Conservation (phyloP, 768 basidiomycete genomes). For the Serendipita sp. region DNA sequence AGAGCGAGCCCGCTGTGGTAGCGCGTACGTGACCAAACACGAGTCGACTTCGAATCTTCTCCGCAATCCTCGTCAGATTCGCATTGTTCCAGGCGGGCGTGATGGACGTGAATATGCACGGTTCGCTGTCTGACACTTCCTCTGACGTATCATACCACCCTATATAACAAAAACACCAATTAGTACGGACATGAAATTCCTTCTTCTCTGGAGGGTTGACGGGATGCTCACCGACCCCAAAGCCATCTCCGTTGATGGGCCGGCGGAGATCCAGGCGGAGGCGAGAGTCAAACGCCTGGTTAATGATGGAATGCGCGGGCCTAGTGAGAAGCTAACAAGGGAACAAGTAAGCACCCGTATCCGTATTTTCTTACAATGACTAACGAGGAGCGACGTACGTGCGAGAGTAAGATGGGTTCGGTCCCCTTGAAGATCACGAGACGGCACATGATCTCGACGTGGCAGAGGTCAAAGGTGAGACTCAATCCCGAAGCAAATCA, state of each 20-base stretch:
- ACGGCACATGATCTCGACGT: constrained; percentile 46
- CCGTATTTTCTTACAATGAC: too few relatives aligned
- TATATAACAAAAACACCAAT: constrained; percentile 21
- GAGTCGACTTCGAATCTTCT: constrained; percentile 91
- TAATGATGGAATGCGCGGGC: constrained; percentile 91
- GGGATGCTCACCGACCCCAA: constrained; percentile 69
- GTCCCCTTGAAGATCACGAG: constrained; percentile 94
- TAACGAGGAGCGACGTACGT: constrained; percentile 31
- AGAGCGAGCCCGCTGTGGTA: constrained; percentile 83
- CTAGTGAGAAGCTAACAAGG: constrained; percentile 64
- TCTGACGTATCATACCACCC: constrained; percentile 90
- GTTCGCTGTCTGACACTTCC: constrained; percentile 65
- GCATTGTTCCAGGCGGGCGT: constrained; percentile 98
- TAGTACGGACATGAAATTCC: too few relatives aligned
- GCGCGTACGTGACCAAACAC: constrained; percentile 95
- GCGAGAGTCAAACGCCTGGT: constrained; percentile 91
- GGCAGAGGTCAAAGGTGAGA: background rate
- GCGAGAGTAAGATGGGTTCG: constrained; percentile 79
- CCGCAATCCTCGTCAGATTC: constrained; percentile 83
- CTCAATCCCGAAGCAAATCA: background rate
- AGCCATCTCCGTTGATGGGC: constrained; percentile 92
- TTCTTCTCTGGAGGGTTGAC: background rate
- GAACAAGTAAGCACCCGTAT: background rate
- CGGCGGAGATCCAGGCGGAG: constrained; percentile 64
- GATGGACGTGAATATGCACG: constrained; percentile 91